Conservation (phyloP, 2,329 filamentous ascomycete species). For the Amylocarpus encephaloides region DNA sequence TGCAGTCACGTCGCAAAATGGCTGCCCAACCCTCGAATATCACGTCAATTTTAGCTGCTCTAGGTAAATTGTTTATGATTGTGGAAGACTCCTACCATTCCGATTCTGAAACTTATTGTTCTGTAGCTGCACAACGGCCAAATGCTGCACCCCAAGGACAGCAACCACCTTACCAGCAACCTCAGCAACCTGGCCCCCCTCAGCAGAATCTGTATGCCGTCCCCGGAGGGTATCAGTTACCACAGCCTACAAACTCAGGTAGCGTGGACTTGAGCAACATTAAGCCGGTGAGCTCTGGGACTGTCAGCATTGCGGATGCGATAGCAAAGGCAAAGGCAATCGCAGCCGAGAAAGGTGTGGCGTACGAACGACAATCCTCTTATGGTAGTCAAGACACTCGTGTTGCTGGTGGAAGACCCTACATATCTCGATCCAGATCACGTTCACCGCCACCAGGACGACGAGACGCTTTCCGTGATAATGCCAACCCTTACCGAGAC, state of each 20-base stretch:
- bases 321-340: conserved; percentile 79
- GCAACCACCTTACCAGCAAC: conserved; percentile 23
- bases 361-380: conserved; percentile 49
- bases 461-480: conserved; percentile 67
- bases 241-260: conserved; percentile 61
- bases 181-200: conserved; percentile 34
- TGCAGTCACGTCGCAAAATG: conserved; percentile 29
- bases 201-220: conserved; percentile 38
- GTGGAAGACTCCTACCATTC: neutral
- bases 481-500: conserved; percentile 77
- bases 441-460: conserved; percentile 64
- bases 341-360: conserved; percentile 70
- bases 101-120: conserved; percentile 11
- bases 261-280: conserved; percentile 75
- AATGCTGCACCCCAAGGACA: conserved; percentile 41
- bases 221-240: conserved; percentile 34
- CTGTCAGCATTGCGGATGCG: conserved; percentile 76
- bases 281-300: conserved; percentile 72
- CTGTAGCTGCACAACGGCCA: conserved; percentile 43
- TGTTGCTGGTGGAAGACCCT: conserved; percentile 47
- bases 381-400: conserved; percentile 38
- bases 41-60: conserved; percentile 44
- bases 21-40: conserved; percentile 42
- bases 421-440: conserved; percentile 60
- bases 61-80: conserved; percentile 33